A percentile compares a stretch with the other conserved stretches of the same genome.
Evolutionary conservation across 495 filamentous ascomycete species (phyloP).

Genomic region (Podospora pseudoanserina): DNA sequence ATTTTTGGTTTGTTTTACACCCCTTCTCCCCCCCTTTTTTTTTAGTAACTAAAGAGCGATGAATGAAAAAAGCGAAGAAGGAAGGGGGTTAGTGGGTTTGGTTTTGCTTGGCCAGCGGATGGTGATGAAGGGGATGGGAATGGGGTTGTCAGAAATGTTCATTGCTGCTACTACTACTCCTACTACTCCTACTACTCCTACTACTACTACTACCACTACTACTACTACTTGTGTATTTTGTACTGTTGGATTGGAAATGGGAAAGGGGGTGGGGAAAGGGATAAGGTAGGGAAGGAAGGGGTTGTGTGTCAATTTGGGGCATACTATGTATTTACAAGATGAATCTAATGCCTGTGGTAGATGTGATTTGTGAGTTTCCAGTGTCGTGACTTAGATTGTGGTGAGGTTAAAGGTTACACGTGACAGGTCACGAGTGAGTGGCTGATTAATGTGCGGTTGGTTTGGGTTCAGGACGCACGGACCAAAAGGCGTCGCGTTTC

Average conservation of each 20-base stretch:
- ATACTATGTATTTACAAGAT: background rate
- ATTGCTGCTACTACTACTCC: too few species aligned
- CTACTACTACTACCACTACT: too few species aligned
- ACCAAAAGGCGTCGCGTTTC: constrained; percentile 1
- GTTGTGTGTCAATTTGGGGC: background rate
- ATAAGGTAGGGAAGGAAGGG: too few species aligned
- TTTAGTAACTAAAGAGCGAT: background rate
- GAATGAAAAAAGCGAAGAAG: background rate
- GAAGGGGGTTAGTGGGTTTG: too few species aligned
- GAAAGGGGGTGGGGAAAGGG: too few species aligned
- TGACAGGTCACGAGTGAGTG: background rate
- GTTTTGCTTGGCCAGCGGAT: too few species aligned
- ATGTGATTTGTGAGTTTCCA: background rate
- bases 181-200: too few species aligned
- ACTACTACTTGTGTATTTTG: too few species aligned
- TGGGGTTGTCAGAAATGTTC: too few species aligned
- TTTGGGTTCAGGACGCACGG: background rate
- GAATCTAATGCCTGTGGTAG: background rate
- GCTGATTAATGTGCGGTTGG: background rate
- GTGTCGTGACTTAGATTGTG: background rate
- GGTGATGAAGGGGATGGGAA: too few species aligned
- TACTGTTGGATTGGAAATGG: too few species aligned
- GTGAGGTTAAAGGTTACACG: constrained; percentile 4
- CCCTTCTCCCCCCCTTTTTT: background rate
- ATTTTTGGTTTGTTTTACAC: background rate